Evolutionary conservation across 2,329 filamentous ascomycete species (phyloP).

Genomic region (Dichotomopilus funicola): DNA sequence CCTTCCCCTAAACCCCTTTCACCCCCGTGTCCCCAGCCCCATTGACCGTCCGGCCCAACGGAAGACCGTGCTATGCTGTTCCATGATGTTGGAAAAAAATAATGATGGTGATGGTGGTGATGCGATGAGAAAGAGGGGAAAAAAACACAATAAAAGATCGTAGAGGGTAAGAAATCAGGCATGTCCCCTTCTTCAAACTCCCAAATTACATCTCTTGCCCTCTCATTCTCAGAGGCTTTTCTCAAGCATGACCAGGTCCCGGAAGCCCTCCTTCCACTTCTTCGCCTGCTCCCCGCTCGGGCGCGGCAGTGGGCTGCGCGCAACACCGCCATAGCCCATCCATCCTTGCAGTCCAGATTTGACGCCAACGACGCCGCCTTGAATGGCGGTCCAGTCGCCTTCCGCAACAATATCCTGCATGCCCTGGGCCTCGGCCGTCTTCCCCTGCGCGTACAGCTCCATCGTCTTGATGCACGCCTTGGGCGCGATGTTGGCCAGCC

Average conservation of each 20-base stretch:
- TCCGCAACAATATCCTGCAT: slow-evolving; percentile 60
- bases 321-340: slow-evolving; percentile 57
- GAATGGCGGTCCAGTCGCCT: slow-evolving; percentile 67
- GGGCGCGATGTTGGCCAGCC: slow-evolving; percentile 65
- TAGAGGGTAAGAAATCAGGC: no score
- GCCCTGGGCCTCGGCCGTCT: slow-evolving; percentile 52
- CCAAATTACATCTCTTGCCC: neutral
- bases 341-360: slow-evolving; percentile 62
- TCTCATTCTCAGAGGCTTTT: slow-evolving; percentile 30
- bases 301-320: slow-evolving; percentile 43
- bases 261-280: slow-evolving; percentile 51
- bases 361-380: slow-evolving; percentile 64
- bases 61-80: no score
- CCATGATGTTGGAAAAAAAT: no score
- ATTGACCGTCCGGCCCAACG: no score
- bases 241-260: slow-evolving; percentile 46
- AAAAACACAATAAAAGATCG: no score
- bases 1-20: neutral
- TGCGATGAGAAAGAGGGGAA: no score
- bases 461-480: slow-evolving; percentile 57
- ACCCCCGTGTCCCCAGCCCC: no score
- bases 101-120: no score
- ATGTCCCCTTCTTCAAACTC: no score
- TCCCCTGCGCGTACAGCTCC: slow-evolving; percentile 52
- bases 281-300: slow-evolving; percentile 43